Conservation (phyloP, 1,139 yeast species). For the Diutina rugosa region DNA sequence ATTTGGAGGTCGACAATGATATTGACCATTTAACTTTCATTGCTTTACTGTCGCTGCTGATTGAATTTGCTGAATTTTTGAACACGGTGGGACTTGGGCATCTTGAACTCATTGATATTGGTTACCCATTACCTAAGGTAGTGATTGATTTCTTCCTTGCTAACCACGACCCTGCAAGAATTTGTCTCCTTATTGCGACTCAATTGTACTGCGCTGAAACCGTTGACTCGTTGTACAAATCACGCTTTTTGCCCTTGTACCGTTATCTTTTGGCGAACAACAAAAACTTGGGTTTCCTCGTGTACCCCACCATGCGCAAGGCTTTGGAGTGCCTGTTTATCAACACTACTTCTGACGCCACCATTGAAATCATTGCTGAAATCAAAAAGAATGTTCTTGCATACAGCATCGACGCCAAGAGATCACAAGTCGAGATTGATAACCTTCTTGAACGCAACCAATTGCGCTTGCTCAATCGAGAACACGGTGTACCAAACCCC, state of each 20-base stretch:
- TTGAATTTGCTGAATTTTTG: slow-evolving; percentile 31
- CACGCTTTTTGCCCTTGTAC: slow-evolving; percentile 40
- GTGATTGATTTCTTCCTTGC: slow-evolving; percentile 37
- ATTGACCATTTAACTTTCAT: not conserved
- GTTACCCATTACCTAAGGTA: slow-evolving; percentile 28
- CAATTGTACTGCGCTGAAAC: slow-evolving; percentile 34
- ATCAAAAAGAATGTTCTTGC: not conserved
- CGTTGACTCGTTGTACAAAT: slow-evolving; percentile 18
- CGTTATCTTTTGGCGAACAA: slow-evolving; percentile 24
- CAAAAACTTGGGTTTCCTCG: slow-evolving; percentile 25
- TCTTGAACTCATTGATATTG: slow-evolving; percentile 18
- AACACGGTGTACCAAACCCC: not conserved
- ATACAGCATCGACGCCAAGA: not conserved
- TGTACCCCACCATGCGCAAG: slow-evolving; percentile 30
- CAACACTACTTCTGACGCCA: not conserved
- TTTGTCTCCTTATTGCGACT: slow-evolving; percentile 41
- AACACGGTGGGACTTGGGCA: slow-evolving; percentile 29
- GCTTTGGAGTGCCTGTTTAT: slow-evolving; percentile 12
- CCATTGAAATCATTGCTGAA: not conserved
- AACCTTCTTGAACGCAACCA: not conserved
- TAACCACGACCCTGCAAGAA: slow-evolving; percentile 26
- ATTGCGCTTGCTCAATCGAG: not conserved
- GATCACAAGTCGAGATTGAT: not conserved
- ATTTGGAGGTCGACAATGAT: not conserved
- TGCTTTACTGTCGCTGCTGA: not conserved